Evolutionary conservation across 257 asterid genomes (phyloP), one percentile per base, ranked within the genome.

Genomic region (Nicotiana benthamiana): DNA sequence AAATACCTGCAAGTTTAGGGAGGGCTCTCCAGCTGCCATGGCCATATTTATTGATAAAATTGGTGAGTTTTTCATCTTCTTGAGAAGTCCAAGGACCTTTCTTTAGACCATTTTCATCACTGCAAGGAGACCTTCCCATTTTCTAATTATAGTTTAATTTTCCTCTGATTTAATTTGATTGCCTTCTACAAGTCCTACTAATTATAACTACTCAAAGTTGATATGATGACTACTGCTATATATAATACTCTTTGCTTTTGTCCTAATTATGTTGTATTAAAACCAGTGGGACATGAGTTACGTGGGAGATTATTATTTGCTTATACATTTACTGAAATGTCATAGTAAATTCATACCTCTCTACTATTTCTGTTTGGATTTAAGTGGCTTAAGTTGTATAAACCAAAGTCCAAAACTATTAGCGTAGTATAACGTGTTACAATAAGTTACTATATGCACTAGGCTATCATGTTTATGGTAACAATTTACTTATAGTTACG

Each of bases 1-100:
- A 51, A 3, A 0, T 82, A 90, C 95, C 93, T 24, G 95, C 90
- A 65, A 87, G 91, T 82, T 82, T 88, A 1, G 95, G 95, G 66
- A 91, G 93, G 79, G 95, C 95, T 83, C 95, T 86, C 95, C 95
- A 91, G 83, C 93, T 91, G 32, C 92, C 93, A 81, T 91, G 95
- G 82, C 95, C 95, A 18, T 91, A 87, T 84, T 89, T 85, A 0
- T 91, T 87, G 66, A 91, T 87, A 74, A 80, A 40, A 5, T 83
- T 85, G 86, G 83, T 82, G 86, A 91, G 79, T 46, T 74, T 74
- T 74, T 74, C 9, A 48, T 74, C 79, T 74, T 74, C 79, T 26
- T 74, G 61, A 6, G 79, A 36, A 15, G 79, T 74, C 79, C 79
- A 74, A 15, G 79, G 79, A 7, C 79, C 79, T 74, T 74, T 74